phyloP scores from a whole-genome alignment of 345 rosid genomes.

The Citrus medica region DNA sequence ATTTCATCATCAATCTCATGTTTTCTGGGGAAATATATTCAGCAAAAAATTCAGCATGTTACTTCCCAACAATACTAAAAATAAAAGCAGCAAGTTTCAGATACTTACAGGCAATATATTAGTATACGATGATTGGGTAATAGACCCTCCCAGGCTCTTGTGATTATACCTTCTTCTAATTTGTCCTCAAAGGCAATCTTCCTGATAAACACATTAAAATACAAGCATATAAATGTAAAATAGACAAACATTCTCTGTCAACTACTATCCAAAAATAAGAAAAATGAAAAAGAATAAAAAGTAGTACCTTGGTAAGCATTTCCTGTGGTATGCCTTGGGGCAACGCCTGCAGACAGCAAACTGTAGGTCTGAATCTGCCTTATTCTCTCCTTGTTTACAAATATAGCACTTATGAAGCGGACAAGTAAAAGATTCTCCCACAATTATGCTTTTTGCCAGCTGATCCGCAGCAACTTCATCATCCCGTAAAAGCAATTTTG shows the following conservation, averaged over 20 bases:
- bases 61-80: constrained; percentile 1
- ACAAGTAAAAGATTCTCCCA: constrained; percentile 68
- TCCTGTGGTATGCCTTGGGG: constrained; percentile 82
- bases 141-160: constrained; percentile 85
- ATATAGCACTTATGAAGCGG: constrained; percentile 80
- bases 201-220: constrained; percentile 32
- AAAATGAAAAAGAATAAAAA: neutral
- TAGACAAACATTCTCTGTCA: constrained; percentile 1
- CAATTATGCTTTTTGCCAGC: constrained; percentile 49
- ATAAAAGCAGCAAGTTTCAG: constrained; percentile 1
- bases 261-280: neutral
- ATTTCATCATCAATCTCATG: constrained; percentile 64
- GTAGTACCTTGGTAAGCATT: constrained; percentile 83
- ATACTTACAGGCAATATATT: constrained; percentile 89
- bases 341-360: constrained; percentile 95
- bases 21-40: constrained; percentile 42
- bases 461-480: constrained; percentile 56
- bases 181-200: constrained; percentile 53
- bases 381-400: constrained; percentile 69
- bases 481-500: constrained; percentile 45
- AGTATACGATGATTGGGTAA: constrained; percentile 58
- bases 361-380: constrained; percentile 51
- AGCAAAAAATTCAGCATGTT: constrained; percentile 15
- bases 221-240: constrained; percentile 10
- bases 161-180: constrained; percentile 37